A percentile compares a stretch with the other conserved stretches of the same genome.
Evolutionary conservation across 768 basidiomycete genomes (phyloP).

Genomic region (Leccinum subgranulosum): DNA sequence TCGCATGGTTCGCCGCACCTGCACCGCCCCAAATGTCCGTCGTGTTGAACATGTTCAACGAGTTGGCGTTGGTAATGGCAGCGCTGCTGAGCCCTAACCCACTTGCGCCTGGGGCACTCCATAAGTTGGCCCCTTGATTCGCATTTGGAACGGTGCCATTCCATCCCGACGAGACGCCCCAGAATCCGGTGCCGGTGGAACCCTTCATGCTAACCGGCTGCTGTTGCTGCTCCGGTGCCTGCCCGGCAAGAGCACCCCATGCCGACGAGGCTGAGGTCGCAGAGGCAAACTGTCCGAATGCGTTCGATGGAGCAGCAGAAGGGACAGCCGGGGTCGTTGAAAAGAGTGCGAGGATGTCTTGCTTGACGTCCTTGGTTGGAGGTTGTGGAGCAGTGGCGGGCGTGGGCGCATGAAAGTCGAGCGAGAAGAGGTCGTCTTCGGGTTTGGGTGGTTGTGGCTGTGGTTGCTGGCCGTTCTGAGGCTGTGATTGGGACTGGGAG

Average conservation of each 20-base stretch:
- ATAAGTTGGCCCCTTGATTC: constrained; percentile 31
- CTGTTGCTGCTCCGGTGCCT: constrained; percentile 10
- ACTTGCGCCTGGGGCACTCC: constrained; percentile 24
- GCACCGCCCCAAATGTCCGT: constrained; percentile 58
- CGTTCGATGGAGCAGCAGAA: constrained; percentile 21
- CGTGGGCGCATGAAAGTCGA: constrained; percentile 59
- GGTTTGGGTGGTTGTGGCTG: constrained; percentile 21
- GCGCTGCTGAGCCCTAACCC: too few relatives aligned
- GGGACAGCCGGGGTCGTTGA: constrained; percentile 19
- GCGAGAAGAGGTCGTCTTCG: constrained; percentile 71
- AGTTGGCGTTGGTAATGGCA: not conserved
- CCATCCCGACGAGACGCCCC: constrained; percentile 73
- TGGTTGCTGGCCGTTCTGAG: too few relatives aligned
- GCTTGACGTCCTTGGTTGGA: constrained; percentile 67
- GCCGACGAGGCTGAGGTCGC: constrained; percentile 5
- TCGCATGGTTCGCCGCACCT: constrained; percentile 28
- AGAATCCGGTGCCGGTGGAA: constrained; percentile 39
- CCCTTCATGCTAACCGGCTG: constrained; percentile 54
- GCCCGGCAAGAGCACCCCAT: constrained; percentile 23
- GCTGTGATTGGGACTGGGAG: constrained; percentile 10
- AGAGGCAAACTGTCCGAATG: constrained; percentile 21
- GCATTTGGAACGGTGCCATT: constrained; percentile 11
- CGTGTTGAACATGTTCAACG: constrained; percentile 29
- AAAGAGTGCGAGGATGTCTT: constrained; percentile 84
- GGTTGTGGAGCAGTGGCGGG: constrained; percentile 26